These are phyloP conservation scores for Lolium perenne DNA, from an alignment of 176 grass and related monocot species.

Conservation along the genomic window DNA sequence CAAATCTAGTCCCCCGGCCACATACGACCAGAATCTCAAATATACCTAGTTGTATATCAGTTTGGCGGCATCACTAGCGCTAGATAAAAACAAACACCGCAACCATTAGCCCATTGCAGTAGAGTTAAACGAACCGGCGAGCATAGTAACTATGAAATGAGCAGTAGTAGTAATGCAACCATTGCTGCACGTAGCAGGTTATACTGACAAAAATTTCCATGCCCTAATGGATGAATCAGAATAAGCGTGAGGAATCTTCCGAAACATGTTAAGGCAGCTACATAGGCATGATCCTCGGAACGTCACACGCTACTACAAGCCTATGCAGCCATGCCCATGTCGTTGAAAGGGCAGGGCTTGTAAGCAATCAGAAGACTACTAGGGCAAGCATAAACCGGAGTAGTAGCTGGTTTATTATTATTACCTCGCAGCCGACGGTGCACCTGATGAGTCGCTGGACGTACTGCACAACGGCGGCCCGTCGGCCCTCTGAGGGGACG, in stretches of 20 bases:
- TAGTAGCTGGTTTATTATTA: neutral
- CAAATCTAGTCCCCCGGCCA: neutral
- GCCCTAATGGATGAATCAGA: constrained; percentile 7
- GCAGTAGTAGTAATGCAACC: constrained; percentile 1
- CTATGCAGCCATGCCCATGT: neutral
- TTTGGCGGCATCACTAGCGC: constrained; percentile 12
- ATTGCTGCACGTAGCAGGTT: neutral
- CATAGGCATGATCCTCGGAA: constrained; percentile 11
- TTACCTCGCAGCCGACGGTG: constrained; percentile 53
- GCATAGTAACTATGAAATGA: constrained; percentile 9
- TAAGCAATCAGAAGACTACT: neutral
- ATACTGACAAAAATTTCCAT: constrained; percentile 8
- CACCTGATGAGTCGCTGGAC: constrained; percentile 64
- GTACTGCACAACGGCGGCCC: constrained; percentile 70
- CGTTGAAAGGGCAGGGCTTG: neutral
- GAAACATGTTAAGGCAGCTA: neutral
- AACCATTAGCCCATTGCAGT: neutral
- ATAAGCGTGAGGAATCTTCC: neutral
- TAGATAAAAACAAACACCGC: neutral
- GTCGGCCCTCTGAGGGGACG: constrained; percentile 60
- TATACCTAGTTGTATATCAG: neutral
- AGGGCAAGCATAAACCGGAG: constrained; percentile 1
- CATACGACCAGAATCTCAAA: neutral
- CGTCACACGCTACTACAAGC: neutral
- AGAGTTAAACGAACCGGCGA: neutral